phyloP scores from a whole-genome alignment of 345 rosid species.

The Brassica cretica region DNA sequence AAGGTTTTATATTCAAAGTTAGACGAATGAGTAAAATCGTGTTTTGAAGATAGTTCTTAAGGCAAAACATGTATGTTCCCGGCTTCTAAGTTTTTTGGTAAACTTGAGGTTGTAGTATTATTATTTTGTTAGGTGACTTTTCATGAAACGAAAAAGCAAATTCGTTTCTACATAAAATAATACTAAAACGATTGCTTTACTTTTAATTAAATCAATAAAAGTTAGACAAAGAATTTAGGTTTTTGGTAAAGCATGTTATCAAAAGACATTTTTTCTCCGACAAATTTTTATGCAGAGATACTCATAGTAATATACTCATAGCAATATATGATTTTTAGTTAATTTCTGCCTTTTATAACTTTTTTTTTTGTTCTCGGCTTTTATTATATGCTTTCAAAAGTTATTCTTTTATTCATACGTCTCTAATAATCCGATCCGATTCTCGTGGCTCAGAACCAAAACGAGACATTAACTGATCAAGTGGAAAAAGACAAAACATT shows the following conservation, averaged over 20 bases:
- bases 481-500: conserved; percentile 48
- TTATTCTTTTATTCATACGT: background rate
- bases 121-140: conserved; percentile 15
- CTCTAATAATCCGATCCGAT: background rate
- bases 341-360: background rate
- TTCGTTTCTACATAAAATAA: conserved; percentile 19
- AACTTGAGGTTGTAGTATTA: background rate
- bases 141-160: conserved; percentile 30
- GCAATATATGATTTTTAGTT: background rate
- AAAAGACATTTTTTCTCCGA: conserved; percentile 18
- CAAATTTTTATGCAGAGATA: background rate
- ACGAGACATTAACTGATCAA: conserved; percentile 17
- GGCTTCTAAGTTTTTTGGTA: background rate
- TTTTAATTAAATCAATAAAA: conserved; percentile 1
- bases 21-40: background rate
- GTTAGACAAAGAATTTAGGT: conserved; percentile 8
- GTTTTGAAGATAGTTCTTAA: background rate
- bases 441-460: conserved; percentile 22
- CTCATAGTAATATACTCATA: background rate
- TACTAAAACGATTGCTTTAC: background rate
- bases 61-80: background rate
- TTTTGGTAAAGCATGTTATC: conserved; percentile 10
- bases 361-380: background rate
- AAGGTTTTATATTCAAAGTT: background rate
- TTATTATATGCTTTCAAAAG: background rate